These are phyloP conservation scores for Alternaria brassicae DNA, from an alignment of 2,329 filamentous ascomycete species.

Conservation along the genomic window DNA sequence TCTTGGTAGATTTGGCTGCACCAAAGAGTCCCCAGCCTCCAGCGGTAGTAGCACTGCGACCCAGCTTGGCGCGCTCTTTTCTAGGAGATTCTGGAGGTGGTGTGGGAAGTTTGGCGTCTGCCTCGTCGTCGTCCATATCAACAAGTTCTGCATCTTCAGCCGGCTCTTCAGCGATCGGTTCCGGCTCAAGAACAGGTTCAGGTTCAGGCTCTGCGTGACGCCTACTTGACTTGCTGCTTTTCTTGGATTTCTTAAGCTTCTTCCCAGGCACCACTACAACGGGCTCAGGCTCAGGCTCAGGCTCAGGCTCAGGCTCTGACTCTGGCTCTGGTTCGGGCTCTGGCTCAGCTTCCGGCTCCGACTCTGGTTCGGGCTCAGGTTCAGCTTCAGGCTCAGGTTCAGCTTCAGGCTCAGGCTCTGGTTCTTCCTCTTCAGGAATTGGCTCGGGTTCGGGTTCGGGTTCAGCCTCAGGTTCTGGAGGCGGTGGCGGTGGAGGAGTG, in stretches of 20 bases:
- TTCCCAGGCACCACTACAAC: constrained; percentile 28
- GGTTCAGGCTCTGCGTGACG: constrained; percentile 25
- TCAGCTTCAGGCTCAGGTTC: constrained; percentile 33
- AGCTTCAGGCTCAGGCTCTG: constrained; percentile 26
- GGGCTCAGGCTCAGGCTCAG: constrained; percentile 32
- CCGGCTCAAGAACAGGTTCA: constrained; percentile 25
- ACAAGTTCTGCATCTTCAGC: constrained; percentile 33
- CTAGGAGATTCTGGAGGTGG: constrained; percentile 59
- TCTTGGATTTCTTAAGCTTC: constrained; percentile 35
- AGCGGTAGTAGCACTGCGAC: constrained; percentile 67
- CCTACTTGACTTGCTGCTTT: constrained; percentile 38
- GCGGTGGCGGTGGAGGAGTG: constrained; percentile 37
- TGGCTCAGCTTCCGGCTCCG: constrained; percentile 28
- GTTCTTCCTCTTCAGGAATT: too few relatives aligned
- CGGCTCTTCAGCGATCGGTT: constrained; percentile 29
- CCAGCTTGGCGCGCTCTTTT: constrained; percentile 80
- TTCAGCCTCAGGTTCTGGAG: constrained; percentile 30
- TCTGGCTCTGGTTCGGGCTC: constrained; percentile 32
- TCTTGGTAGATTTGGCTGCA: constrained; percentile 51
- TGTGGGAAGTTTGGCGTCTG: constrained; percentile 54
- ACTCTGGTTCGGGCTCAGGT: constrained; percentile 40
- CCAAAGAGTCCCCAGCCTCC: constrained; percentile 76
- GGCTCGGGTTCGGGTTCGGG: too few relatives aligned
- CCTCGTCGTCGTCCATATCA: constrained; percentile 37
- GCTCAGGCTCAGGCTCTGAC: constrained; percentile 32